phyloP scores from a whole-genome alignment of 2,329 filamentous ascomycete genomes.

The Pseudofabraea citricarpa region DNA sequence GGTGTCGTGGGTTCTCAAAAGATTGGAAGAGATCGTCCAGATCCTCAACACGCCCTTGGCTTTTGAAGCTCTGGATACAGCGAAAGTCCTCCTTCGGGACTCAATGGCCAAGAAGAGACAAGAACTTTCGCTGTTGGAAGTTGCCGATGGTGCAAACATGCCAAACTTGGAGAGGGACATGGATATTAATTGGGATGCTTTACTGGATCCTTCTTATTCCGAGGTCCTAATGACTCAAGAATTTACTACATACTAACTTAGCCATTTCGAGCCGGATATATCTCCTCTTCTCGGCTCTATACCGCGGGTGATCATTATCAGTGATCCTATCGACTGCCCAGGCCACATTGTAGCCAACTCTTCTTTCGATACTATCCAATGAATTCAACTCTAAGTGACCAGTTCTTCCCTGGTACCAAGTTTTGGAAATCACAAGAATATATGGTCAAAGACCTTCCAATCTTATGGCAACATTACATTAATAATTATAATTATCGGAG shows the following conservation, averaged over 20 bases:
- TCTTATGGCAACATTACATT: too few species aligned
- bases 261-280: too few species aligned
- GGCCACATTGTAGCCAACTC: too few species aligned
- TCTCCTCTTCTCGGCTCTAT: neutral
- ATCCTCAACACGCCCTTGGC: slow-evolving; percentile 27
- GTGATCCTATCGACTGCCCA: too few species aligned
- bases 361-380: too few species aligned
- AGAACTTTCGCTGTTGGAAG: slow-evolving; percentile 18
- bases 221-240: slow-evolving; percentile 3
- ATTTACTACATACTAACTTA: neutral
- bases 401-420: too few species aligned
- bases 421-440: too few species aligned
- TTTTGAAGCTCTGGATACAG: slow-evolving; percentile 28
- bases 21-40: slow-evolving; percentile 31
- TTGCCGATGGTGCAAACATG: slow-evolving; percentile 1
- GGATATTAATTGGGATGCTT: slow-evolving; percentile 18
- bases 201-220: slow-evolving; percentile 17
- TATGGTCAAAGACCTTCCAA: too few species aligned
- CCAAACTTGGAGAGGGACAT: slow-evolving; percentile 1
- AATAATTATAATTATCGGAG: too few species aligned
- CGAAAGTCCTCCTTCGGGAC: slow-evolving; percentile 19
- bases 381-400: too few species aligned
- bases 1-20: slow-evolving; percentile 31
- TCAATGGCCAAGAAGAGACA: slow-evolving; percentile 21
- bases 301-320: neutral